Percentiles rank a stretch among this genome's conserved stretches.
phyloP scores from a whole-genome alignment of 1,284 basidiomycete genomes.

The Neonothopanus nambi region DNA sequence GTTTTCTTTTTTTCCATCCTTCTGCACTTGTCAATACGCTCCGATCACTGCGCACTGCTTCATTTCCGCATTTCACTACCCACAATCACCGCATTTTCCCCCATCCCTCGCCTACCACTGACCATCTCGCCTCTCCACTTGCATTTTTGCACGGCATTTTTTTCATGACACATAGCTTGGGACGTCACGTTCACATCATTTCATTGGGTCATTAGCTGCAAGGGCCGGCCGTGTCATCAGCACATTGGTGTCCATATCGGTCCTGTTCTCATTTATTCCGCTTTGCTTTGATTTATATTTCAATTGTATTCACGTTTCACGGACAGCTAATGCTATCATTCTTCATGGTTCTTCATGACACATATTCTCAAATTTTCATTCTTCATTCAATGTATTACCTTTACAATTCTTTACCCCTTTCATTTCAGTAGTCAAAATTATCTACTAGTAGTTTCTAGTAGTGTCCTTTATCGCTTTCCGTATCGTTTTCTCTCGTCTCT shows the following conservation, averaged over 20 bases:
- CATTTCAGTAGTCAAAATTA: neutral
- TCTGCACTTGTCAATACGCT: neutral
- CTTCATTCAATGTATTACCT: conserved; percentile 14
- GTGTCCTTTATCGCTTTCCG: conserved; percentile 15
- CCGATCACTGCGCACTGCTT: neutral
- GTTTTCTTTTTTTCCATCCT: conserved; percentile 3
- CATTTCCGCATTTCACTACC: too few species aligned
- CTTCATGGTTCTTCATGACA: conserved; percentile 21
- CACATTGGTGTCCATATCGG: conserved; percentile 13
- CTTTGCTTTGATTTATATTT: conserved; percentile 24
- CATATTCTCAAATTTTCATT: conserved; percentile 20
- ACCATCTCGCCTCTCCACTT: conserved; percentile 24
- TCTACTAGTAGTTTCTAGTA: conserved; percentile 13
- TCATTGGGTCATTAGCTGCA: conserved; percentile 18
- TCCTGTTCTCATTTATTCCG: conserved; percentile 22
- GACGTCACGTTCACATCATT: conserved; percentile 2
- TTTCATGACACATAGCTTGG: conserved; percentile 23
- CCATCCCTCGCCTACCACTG: too few species aligned
- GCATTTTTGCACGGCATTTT: conserved; percentile 36
- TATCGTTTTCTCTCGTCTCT: conserved; percentile 25
- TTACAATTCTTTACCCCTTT: neutral
- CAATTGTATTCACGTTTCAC: conserved; percentile 21
- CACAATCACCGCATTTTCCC: too few species aligned
- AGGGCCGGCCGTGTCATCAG: conserved; percentile 1
- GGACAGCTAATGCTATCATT: conserved; percentile 20